phyloP scores from a whole-genome alignment of 1,284 basidiomycete genomes.

The Austroboletus novae-zelandiae region DNA sequence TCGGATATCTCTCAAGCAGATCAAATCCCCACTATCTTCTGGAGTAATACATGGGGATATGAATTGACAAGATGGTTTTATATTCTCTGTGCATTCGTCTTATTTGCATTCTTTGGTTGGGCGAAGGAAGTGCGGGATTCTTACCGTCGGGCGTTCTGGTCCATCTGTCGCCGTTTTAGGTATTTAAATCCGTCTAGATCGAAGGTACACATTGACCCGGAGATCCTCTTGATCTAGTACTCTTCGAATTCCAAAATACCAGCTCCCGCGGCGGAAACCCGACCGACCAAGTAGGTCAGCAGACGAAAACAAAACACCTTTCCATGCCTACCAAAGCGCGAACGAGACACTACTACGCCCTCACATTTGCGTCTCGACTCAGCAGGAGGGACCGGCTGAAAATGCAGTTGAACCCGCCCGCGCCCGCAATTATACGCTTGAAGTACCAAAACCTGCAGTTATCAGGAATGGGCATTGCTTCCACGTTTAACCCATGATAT shows the following conservation, averaged over 20 bases:
- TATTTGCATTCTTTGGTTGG: constrained; percentile 46
- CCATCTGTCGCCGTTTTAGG: constrained; percentile 7
- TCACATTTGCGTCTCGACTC: not conserved
- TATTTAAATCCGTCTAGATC: not conserved
- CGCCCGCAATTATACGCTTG: not conserved
- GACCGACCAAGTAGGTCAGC: not conserved
- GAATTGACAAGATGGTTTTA: constrained; percentile 32
- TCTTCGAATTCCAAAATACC: not conserved
- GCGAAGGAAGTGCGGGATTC: constrained; percentile 36
- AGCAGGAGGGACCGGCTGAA: not conserved
- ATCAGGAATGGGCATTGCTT: not conserved
- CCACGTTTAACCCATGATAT: not conserved
- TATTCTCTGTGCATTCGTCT: constrained; percentile 34
- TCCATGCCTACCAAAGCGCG: not conserved
- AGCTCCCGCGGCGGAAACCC: not conserved
- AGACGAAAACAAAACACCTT: not conserved
- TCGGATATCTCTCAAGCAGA: constrained; percentile 32
- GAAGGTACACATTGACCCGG: not conserved
- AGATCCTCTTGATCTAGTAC: not conserved
- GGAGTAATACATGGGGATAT: constrained; percentile 1
- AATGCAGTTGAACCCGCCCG: not conserved
- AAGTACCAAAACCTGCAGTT: not conserved
- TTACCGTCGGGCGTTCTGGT: constrained; percentile 26
- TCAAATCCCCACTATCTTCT: constrained; percentile 23
- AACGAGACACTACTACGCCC: not conserved